These are phyloP conservation scores for Hirschfeldia incana DNA, from an alignment of 345 rosid species.

Conservation along the genomic window DNA sequence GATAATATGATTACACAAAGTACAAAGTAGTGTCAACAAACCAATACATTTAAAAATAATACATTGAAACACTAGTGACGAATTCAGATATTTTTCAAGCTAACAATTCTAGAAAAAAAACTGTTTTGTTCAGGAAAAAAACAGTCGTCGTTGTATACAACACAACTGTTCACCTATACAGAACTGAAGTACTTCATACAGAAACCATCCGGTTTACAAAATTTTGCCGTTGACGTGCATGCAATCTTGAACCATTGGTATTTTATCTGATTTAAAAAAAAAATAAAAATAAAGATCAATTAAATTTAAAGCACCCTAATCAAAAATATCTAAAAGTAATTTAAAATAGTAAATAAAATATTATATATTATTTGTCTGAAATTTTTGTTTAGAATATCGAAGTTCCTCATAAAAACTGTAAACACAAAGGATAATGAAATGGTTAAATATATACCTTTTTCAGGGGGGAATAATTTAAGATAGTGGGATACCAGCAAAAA, in stretches of 20 bases:
- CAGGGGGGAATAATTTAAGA: slow-evolving; percentile 24
- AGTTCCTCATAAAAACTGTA: not conserved
- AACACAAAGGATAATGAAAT: slow-evolving; percentile 22
- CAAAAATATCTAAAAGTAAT: too few relatives aligned
- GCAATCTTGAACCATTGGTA: not conserved
- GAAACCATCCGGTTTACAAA: not conserved
- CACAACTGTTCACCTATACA: not conserved
- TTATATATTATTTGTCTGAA: not conserved
- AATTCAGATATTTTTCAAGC: not conserved
- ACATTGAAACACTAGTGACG: not conserved
- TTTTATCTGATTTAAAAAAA: not conserved
- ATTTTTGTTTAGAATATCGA: not conserved
- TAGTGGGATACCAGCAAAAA: slow-evolving; percentile 29
- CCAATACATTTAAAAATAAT: not conserved
- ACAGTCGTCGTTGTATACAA: not conserved
- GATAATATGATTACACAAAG: not conserved
- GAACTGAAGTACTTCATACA: not conserved
- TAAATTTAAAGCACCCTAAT: too few relatives aligned
- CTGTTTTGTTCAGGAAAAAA: not conserved
- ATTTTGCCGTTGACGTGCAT: not conserved
- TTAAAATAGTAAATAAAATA: not conserved
- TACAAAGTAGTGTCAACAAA: not conserved
- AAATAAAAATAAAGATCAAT: not conserved
- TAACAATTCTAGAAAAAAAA: not conserved
- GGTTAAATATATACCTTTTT: slow-evolving; percentile 22